A percentile compares a stretch with the other conserved stretches of the same genome.
Evolutionary conservation across 2,329 filamentous ascomycete species (phyloP).

Genomic region (Colletotrichum tamarilloi): DNA sequence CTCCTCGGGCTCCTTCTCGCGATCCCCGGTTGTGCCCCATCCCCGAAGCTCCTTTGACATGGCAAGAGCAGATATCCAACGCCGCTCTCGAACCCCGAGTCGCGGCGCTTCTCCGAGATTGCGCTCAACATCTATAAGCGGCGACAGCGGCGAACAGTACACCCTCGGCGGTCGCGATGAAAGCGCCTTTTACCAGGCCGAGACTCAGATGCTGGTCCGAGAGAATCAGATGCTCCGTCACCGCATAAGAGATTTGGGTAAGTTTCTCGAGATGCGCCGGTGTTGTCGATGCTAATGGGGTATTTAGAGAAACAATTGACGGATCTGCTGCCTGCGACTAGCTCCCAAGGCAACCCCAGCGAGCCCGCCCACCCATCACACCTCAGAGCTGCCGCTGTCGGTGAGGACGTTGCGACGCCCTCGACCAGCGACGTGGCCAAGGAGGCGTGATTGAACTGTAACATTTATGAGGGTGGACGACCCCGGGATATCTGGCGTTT

Average conservation of each 20-base stretch:
- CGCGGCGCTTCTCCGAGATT: constrained; percentile 67
- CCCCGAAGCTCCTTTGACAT: constrained; percentile 70
- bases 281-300: constrained; percentile 33
- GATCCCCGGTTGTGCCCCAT: constrained; percentile 60
- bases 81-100: constrained; percentile 69
- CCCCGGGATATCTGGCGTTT: constrained; percentile 4
- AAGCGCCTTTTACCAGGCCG: constrained; percentile 83
- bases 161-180: constrained; percentile 76
- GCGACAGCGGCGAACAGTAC: constrained; percentile 68
- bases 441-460: constrained; percentile 3
- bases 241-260: constrained; percentile 79
- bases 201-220: constrained; percentile 80
- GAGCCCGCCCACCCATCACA: constrained; percentile 63
- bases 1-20: constrained; percentile 58
- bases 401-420: constrained; percentile 42
- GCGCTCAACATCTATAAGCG: constrained; percentile 67
- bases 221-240: constrained; percentile 87
- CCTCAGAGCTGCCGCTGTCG: constrained; percentile 58
- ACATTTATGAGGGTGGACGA: neutral
- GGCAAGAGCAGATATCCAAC: constrained; percentile 65
- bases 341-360: constrained; percentile 48
- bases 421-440: constrained; percentile 6
- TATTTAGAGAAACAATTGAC: constrained; percentile 62
- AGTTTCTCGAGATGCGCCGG: constrained; percentile 35
- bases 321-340: constrained; percentile 49